phyloP scores from a whole-genome alignment of 2,329 filamentous ascomycete genomes.

The Neoascochyta sp. region DNA sequence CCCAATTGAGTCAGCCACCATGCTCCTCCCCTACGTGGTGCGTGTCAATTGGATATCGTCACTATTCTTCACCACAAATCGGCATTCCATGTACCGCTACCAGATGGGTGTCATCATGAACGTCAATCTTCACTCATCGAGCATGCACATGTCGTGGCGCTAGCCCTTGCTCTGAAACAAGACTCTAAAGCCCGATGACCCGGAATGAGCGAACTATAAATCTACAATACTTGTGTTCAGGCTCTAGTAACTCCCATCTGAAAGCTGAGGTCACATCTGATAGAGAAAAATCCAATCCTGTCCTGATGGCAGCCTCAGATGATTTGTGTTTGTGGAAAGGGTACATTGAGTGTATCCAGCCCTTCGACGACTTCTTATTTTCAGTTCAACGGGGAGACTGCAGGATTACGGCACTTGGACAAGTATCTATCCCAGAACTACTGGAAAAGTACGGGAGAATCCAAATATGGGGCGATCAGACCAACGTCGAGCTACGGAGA shows the following conservation, averaged over 20 bases:
- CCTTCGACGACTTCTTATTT: background rate
- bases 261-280: background rate
- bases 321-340: background rate
- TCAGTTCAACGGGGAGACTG: background rate
- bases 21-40: background rate
- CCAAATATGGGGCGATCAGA: conserved; percentile 10
- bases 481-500: conserved; percentile 2
- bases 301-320: background rate
- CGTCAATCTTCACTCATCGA: too few relatives aligned
- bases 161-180: background rate
- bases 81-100: too few relatives aligned
- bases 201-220: too few relatives aligned
- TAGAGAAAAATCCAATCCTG: background rate
- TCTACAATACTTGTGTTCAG: too few relatives aligned
- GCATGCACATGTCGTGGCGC: too few relatives aligned
- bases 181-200: too few relatives aligned
- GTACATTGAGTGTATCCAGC: background rate
- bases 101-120: too few relatives aligned
- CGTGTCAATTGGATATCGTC: background rate
- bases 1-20: background rate
- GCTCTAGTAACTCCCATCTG: background rate
- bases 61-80: background rate
- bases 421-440: background rate
- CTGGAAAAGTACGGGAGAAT: conserved; percentile 9
- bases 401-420: background rate